Evolutionary conservation across 257 asterid species (phyloP).

Genomic region (Prunella vulgaris): DNA sequence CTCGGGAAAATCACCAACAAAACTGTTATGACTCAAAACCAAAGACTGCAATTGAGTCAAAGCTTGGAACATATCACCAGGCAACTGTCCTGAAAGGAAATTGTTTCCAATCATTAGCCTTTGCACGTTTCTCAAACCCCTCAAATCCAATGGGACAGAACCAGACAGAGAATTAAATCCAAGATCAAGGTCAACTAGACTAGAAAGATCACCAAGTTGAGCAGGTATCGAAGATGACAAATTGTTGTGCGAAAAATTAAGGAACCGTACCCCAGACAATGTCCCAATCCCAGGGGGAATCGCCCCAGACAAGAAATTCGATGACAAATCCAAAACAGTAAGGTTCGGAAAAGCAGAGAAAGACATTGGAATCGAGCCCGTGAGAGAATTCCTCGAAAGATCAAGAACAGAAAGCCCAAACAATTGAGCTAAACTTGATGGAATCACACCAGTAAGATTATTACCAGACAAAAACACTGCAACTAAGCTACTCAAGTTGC

Average conservation of each 20-base stretch:
- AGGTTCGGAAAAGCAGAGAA: conserved; percentile 50
- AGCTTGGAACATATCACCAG: conserved; percentile 46
- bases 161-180: conserved; percentile 66
- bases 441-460: conserved; percentile 55
- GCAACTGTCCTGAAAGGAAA: conserved; percentile 51
- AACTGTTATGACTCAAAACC: conserved; percentile 47
- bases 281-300: conserved; percentile 62
- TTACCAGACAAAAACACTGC: conserved; percentile 60
- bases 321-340: conserved; percentile 56
- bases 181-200: conserved; percentile 72
- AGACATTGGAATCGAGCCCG: conserved; percentile 45
- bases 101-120: conserved; percentile 45
- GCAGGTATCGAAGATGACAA: conserved; percentile 75
- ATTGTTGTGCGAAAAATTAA: conserved; percentile 70
- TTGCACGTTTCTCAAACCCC: conserved; percentile 57
- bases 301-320: conserved; percentile 57
- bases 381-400: conserved; percentile 62
- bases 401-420: conserved; percentile 54
- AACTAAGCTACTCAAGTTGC: conserved; percentile 68
- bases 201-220: conserved; percentile 67
- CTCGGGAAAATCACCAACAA: conserved; percentile 48
- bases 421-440: conserved; percentile 60
- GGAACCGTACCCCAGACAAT: conserved; percentile 42
- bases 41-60: conserved; percentile 45
- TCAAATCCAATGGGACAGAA: conserved; percentile 44